Evolutionary conservation across 2,329 filamentous ascomycete genomes (phyloP), one percentile per base, ranked within the genome.

Genomic region (Pyricularia sp.): DNA sequence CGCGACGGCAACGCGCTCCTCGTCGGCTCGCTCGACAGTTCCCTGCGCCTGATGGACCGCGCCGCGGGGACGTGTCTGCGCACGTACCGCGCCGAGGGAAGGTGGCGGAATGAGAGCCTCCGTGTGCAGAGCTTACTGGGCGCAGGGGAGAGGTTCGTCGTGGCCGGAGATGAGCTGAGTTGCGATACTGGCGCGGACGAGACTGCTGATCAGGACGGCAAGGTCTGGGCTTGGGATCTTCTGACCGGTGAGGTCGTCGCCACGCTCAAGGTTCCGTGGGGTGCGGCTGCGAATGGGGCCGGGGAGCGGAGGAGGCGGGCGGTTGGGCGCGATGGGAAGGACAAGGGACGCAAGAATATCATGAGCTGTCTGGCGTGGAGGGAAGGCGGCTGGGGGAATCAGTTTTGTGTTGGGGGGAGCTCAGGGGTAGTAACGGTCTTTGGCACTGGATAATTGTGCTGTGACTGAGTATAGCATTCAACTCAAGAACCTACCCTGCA

Each of bases 141-240:
- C 0, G 84, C 87, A 33, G 88, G 86, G 71, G 94, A 97, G 78
- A 89, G 87, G 70, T 90, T 90, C 66, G 92, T 95, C 1, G 75
- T 97, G 3, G 91, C 88, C 67, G 94, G 94, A 9, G 93, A 93
- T 74, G 94, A 97, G 78, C 83, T 86, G 75, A 79, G 58, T 30
- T 55, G 42, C 42, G 42, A 55, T n/a, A 30, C 68, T 4, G n/a
- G 74, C 7, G 72, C 71, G 1, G 31, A 71, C 1, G 71, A 75
- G 68, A 74, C 73, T 1, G 64, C 70, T 66, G 1, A 80, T 42
- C 36, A 79, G 2, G 82, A 90, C 70, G 91, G 91, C 2, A 83
- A 83, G 74, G 79, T 93, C 9, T 89, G 90, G 81, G 92, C 88
- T 1, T 98, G 94, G 94, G 93, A 97, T 79, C 81, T 97, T 25